A percentile compares a stretch with the other conserved stretches of the same genome.
Evolutionary conservation across 139 green algal genomes (phyloP).

Genomic region (Gonium pectorale): DNA sequence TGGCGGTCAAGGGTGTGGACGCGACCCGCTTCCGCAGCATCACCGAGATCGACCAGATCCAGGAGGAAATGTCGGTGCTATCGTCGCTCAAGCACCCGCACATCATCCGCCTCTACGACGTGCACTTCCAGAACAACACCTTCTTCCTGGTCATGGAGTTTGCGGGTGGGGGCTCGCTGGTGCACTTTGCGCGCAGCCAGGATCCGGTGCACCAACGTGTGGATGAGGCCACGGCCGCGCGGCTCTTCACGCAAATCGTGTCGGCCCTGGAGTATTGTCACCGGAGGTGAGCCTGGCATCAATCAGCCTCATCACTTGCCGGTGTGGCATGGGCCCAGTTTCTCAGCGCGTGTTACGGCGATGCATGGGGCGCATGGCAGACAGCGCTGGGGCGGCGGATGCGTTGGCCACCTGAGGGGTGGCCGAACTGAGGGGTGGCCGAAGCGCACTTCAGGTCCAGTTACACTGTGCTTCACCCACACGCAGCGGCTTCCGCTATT

Average conservation of each 20-base stretch:
- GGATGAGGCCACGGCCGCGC: conserved; percentile 66
- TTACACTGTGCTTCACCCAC: no score
- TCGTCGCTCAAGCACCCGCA: conserved; percentile 74
- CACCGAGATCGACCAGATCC: conserved; percentile 75
- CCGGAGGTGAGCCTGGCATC: conserved; percentile 48
- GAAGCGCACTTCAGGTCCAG: no score
- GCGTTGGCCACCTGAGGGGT: no score
- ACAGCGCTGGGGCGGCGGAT: no score
- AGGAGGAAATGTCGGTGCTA: conserved; percentile 83
- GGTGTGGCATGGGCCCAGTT: no score
- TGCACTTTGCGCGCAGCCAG: conserved; percentile 53
- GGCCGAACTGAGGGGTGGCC: no score
- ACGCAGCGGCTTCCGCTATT: no score
- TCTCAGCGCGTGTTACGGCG: no score
- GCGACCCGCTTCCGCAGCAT: conserved; percentile 76
- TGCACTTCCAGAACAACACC: conserved; percentile 62
- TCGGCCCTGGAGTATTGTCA: conserved; percentile 86
- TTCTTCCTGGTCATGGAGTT: conserved; percentile 89
- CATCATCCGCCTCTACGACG: conserved; percentile 78
- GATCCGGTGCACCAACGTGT: conserved; percentile 41
- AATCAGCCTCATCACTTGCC: no score
- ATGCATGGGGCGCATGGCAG: no score
- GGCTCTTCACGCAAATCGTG: conserved; percentile 76
- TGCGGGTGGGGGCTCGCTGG: conserved; percentile 72
- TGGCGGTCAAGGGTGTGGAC: conserved; percentile 83